Conservation (phyloP, 2,329 filamentous ascomycete genomes). For the Fusarium sp. region DNA sequence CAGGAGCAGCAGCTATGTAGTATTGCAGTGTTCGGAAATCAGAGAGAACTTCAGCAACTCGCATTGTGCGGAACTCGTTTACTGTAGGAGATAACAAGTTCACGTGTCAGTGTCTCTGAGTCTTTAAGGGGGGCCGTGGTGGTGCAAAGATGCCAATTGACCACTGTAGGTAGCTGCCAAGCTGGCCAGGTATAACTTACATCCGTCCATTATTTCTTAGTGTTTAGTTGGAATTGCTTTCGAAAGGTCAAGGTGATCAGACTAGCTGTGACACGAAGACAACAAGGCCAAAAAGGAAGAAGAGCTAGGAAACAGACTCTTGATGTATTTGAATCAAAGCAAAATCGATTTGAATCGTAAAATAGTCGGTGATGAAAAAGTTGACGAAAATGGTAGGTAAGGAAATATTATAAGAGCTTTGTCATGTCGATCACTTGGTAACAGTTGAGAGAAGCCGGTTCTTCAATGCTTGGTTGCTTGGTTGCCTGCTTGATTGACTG, state of each 20-base stretch:
- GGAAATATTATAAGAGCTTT: conserved; percentile 32
- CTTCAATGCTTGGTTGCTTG: conserved; percentile 39
- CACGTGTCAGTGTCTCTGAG: conserved; percentile 34
- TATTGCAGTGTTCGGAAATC: conserved; percentile 72
- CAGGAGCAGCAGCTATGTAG: conserved; percentile 67
- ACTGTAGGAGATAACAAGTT: conserved; percentile 53
- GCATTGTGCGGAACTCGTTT: conserved; percentile 67
- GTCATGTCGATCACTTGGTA: conserved; percentile 36
- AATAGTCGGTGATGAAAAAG: conserved; percentile 10
- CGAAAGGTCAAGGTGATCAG: conserved; percentile 5
- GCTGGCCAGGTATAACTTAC: conserved; percentile 33
- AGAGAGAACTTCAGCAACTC: conserved; percentile 70
- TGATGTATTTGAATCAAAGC: conserved; percentile 14
- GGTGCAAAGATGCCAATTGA: conserved; percentile 8
- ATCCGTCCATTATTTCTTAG: conserved; percentile 40
- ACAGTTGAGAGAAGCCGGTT: conserved; percentile 43
- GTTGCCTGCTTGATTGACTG: conserved; percentile 29
- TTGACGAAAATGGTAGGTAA: conserved; percentile 20
- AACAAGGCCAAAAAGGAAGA: neutral
- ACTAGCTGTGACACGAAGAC: neutral
- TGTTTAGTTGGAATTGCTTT: conserved; percentile 9
- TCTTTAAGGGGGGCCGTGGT: neutral
- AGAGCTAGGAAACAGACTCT: neutral
- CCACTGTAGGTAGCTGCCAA: conserved; percentile 8
- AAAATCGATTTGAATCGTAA: neutral